Conservation (phyloP, 768 basidiomycete genomes). For the Serendipita vermifera region DNA sequence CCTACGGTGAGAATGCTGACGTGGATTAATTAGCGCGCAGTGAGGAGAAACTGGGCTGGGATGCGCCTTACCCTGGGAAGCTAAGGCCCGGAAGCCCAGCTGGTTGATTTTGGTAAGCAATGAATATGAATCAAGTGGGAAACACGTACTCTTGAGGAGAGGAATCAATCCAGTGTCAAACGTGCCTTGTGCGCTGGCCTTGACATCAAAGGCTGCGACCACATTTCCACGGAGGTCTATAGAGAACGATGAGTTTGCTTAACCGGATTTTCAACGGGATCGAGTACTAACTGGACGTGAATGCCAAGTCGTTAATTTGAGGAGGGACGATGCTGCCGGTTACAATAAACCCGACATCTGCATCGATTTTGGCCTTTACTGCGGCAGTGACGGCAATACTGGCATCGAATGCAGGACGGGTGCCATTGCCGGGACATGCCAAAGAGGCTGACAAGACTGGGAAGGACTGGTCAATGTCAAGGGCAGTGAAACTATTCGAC, state of each 20-base stretch:
- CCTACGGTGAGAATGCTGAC: constrained; percentile 35
- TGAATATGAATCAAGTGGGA: too few relatives aligned
- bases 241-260: constrained; percentile 21
- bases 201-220: background rate
- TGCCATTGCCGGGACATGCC: constrained; percentile 8
- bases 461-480: constrained; percentile 25
- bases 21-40: background rate
- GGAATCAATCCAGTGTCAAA: constrained; percentile 33
- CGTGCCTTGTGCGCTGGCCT: constrained; percentile 23
- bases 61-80: constrained; percentile 33
- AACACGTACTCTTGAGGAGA: constrained; percentile 23
- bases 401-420: background rate
- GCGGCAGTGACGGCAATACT: constrained; percentile 13
- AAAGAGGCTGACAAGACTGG: constrained; percentile 24
- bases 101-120: too few relatives aligned
- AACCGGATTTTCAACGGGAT: constrained; percentile 10
- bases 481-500: constrained; percentile 21
- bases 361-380: constrained; percentile 16
- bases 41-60: background rate
- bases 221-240: constrained; percentile 5
- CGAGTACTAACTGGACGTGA: constrained; percentile 25
- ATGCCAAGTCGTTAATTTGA: constrained; percentile 25
- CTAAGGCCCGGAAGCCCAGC: constrained; percentile 36
- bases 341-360: constrained; percentile 29
- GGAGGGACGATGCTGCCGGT: constrained; percentile 36